Conservation (phyloP, 164 flowering plant species). For the Cinnamomum chago region DNA sequence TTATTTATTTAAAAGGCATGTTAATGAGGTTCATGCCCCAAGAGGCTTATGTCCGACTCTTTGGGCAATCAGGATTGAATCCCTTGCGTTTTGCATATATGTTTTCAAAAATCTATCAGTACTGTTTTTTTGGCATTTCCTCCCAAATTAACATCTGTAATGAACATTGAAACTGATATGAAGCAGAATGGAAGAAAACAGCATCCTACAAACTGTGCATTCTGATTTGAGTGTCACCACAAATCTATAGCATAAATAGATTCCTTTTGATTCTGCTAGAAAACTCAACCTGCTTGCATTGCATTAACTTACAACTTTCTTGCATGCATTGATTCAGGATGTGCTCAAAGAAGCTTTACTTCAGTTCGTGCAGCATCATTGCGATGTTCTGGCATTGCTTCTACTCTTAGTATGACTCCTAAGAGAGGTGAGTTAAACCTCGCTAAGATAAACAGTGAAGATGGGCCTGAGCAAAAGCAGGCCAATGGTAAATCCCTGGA, state of each 20-base stretch:
- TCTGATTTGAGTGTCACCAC: neutral
- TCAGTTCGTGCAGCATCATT: conserved; percentile 48
- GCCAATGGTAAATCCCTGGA: neutral
- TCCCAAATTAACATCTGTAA: neutral
- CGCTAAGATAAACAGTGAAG: neutral
- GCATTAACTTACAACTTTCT: neutral
- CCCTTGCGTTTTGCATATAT: neutral
- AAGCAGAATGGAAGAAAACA: neutral
- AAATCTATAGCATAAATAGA: too few species aligned
- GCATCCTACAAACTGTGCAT: neutral
- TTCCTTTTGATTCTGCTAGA: neutral
- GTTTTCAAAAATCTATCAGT: too few species aligned
- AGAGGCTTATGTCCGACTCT: too few species aligned
- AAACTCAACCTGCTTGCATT: neutral
- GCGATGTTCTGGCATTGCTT: conserved; percentile 47
- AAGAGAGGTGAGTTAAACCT: conserved; percentile 12
- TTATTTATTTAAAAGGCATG: too few species aligned
- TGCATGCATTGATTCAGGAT: conserved; percentile 27
- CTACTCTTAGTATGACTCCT: conserved; percentile 24
- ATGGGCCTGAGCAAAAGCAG: neutral
- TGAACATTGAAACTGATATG: neutral
- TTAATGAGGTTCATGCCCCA: neutral
- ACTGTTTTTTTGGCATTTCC: neutral
- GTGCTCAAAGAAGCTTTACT: conserved; percentile 30
- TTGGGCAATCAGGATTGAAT: neutral